Percentiles rank a stretch among this genome's conserved stretches.
phyloP scores from a whole-genome alignment of 2,329 filamentous ascomycete genomes.

The Cordyceps tenuipes region DNA sequence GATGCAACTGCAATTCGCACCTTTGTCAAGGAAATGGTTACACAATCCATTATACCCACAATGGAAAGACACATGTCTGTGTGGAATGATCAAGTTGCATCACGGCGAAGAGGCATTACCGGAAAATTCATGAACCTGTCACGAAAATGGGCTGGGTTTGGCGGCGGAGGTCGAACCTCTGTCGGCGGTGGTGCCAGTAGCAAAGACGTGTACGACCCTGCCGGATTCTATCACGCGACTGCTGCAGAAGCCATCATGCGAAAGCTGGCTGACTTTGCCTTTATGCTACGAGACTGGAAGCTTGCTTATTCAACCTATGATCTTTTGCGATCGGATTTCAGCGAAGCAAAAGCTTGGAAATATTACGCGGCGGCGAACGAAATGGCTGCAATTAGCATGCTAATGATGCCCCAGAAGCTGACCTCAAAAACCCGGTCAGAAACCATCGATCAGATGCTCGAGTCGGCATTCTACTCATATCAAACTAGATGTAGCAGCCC shows the following conservation, averaged over 20 bases:
- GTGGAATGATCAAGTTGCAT: slow-evolving; percentile 97
- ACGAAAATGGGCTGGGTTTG: slow-evolving; percentile 81
- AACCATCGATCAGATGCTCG: slow-evolving; percentile 76
- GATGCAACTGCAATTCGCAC: slow-evolving; percentile 81
- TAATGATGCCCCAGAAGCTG: slow-evolving; percentile 65
- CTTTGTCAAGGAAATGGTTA: slow-evolving; percentile 90
- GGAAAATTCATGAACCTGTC: slow-evolving; percentile 93
- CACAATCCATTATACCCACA: slow-evolving; percentile 85
- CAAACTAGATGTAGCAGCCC: slow-evolving; percentile 72
- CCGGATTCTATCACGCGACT: slow-evolving; percentile 78
- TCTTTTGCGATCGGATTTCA: slow-evolving; percentile 77
- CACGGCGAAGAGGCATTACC: slow-evolving; percentile 75
- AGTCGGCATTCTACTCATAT: slow-evolving; percentile 88
- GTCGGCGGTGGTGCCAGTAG: slow-evolving; percentile 39
- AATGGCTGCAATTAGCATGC: slow-evolving; percentile 80
- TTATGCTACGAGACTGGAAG: slow-evolving; percentile 96
- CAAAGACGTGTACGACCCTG: slow-evolving; percentile 66
- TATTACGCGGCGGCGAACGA: slow-evolving; percentile 91
- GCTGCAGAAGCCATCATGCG: slow-evolving; percentile 84
- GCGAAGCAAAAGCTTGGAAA: slow-evolving; percentile 93
- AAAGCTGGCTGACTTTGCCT: slow-evolving; percentile 87
- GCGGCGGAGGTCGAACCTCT: slow-evolving; percentile 54
- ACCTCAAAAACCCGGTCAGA: slow-evolving; percentile 72
- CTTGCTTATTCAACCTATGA: slow-evolving; percentile 88
- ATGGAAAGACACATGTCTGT: slow-evolving; percentile 89